phyloP scores from a whole-genome alignment of 768 basidiomycete species.

The Inosperma sp. region DNA sequence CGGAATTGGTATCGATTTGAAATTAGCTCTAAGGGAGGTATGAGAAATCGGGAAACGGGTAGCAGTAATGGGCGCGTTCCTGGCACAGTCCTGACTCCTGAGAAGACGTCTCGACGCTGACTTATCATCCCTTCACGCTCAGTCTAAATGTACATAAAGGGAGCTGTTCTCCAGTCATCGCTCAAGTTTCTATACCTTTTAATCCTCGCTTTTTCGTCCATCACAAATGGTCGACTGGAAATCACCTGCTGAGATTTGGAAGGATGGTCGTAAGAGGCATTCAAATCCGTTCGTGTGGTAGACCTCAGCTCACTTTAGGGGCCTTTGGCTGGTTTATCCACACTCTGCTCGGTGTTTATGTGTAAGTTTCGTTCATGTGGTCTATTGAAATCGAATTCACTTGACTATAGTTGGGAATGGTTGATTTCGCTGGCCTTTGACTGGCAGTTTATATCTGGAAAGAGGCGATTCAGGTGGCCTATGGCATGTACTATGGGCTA shows the following conservation, averaged over 20 bases:
- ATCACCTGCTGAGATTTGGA: background rate
- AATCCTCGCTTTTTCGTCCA: too few species aligned
- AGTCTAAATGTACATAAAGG: too few species aligned
- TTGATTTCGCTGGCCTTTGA: slow-evolving; percentile 1
- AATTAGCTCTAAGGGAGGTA: too few species aligned
- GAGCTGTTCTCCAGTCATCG: too few species aligned
- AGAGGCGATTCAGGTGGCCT: slow-evolving; percentile 5
- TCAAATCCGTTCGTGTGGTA: background rate
- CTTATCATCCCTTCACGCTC: too few species aligned
- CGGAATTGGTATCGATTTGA: too few species aligned
- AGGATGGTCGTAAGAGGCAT: background rate
- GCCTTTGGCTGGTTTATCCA: background rate
- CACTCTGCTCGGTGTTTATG: background rate
- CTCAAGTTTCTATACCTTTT: too few species aligned
- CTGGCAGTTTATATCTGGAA: background rate
- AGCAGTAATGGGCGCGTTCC: too few species aligned
- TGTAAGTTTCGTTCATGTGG: background rate
- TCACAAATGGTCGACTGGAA: slow-evolving; percentile 1
- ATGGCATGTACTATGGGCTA: background rate
- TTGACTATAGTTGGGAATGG: slow-evolving; percentile 7
- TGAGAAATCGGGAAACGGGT: too few species aligned
- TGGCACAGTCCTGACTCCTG: too few species aligned
- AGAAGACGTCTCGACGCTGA: too few species aligned
- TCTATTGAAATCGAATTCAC: background rate
- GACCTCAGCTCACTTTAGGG: background rate